Conservation (phyloP, 306 rosid genomes). For the Castanea crenata region DNA sequence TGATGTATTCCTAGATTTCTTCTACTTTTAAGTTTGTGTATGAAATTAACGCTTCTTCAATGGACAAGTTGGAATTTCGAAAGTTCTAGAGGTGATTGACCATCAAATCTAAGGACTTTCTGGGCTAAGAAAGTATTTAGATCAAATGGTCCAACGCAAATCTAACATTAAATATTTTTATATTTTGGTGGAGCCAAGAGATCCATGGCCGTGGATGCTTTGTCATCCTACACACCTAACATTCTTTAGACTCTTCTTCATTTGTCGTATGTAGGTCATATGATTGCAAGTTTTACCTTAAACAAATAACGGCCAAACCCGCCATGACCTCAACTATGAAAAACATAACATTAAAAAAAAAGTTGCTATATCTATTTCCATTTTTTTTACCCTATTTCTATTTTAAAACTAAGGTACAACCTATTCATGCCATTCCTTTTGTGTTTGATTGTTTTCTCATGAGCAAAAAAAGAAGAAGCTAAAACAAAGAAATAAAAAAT, state of each 20-base stretch:
- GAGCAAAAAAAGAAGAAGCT: too few species aligned
- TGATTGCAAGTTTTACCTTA: too few species aligned
- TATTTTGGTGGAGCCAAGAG: slow-evolving; percentile 23
- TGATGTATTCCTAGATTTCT: too few species aligned
- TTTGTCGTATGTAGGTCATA: background rate
- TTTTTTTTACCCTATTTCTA: too few species aligned
- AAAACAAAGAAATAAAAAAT: too few species aligned
- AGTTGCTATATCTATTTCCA: too few species aligned
- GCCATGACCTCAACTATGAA: too few species aligned
- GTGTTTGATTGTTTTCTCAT: background rate
- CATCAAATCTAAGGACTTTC: slow-evolving; percentile 21
- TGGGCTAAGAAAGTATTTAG: slow-evolving; percentile 7
- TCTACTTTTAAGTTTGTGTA: background rate
- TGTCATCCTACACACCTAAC: background rate
- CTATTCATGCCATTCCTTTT: too few species aligned
- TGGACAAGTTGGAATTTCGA: background rate
- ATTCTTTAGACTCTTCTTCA: background rate
- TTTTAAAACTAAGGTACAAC: background rate
- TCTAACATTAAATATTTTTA: slow-evolving; percentile 12
- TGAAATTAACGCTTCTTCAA: background rate
- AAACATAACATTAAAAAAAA: too few species aligned
- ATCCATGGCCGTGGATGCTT: background rate
- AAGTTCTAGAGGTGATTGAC: slow-evolving; percentile 21
- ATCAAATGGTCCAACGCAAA: slow-evolving; percentile 26
- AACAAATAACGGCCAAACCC: too few species aligned